Percentiles rank a stretch among this genome's conserved stretches.
These are phyloP conservation scores for Hymenoscyphus linearis DNA, from an alignment of 2,329 filamentous ascomycete species.

Conservation along the genomic window DNA sequence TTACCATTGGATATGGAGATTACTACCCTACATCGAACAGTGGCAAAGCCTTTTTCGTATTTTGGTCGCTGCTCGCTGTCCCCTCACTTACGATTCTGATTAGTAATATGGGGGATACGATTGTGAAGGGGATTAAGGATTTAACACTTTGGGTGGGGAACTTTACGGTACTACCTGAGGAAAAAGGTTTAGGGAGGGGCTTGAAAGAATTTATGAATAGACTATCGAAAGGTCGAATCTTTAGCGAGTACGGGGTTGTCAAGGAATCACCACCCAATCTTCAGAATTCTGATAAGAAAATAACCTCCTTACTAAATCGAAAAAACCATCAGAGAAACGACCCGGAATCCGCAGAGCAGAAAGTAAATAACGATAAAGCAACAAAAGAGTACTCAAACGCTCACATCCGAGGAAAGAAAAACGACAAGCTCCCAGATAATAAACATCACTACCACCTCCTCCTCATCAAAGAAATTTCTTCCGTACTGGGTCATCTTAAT, in stretches of 20 bases:
- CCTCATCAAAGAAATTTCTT: conserved; percentile 67
- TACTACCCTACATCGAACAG: conserved; percentile 69
- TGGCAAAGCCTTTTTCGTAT: conserved; percentile 83
- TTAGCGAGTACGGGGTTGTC: conserved; percentile 34
- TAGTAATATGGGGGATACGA: conserved; percentile 76
- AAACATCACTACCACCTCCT: conserved; percentile 50
- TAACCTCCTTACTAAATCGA: conserved; percentile 24
- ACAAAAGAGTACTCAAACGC: conserved; percentile 13
- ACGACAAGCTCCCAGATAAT: conserved; percentile 29
- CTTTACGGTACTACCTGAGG: conserved; percentile 56
- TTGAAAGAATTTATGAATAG: conserved; percentile 40
- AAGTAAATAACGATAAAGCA: conserved; percentile 9
- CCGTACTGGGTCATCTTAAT: conserved; percentile 58
- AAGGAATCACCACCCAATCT: conserved; percentile 40
- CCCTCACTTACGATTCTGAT: conserved; percentile 87
- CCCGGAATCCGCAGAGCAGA: conserved; percentile 22
- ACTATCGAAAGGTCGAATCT: conserved; percentile 41
- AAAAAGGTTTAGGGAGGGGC: conserved; percentile 43
- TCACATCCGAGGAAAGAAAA: conserved; percentile 11
- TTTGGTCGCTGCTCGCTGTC: conserved; percentile 82
- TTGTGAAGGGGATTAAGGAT: conserved; percentile 59
- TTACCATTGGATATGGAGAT: conserved; percentile 87
- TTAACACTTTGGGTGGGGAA: conserved; percentile 51
- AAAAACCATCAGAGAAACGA: conserved; percentile 15
- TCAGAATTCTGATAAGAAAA: conserved; percentile 30